A percentile compares a stretch with the other conserved stretches of the same genome.
phyloP scores from a whole-genome alignment of 1,139 yeast genomes.

The Magnusiomyces tetraspermus region DNA sequence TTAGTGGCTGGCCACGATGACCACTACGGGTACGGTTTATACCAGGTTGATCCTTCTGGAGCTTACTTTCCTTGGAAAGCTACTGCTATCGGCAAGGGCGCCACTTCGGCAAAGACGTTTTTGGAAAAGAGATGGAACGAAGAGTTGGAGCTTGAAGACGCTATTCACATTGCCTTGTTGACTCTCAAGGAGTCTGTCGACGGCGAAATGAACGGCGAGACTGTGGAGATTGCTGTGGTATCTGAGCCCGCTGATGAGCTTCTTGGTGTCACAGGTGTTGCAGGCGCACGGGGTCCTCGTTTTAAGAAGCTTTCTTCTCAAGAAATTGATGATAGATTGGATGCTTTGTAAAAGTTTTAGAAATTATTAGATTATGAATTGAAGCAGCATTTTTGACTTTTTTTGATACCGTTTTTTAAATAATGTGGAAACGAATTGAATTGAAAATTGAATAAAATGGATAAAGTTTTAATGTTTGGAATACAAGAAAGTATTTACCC shows the following conservation, averaged over 20 bases:
- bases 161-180: conserved; percentile 88
- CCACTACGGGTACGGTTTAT: conserved; percentile 68
- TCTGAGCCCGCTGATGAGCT: conserved; percentile 75
- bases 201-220: conserved; percentile 95
- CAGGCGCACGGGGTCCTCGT: conserved; percentile 69
- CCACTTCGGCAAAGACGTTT: conserved; percentile 90
- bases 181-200: conserved; percentile 95
- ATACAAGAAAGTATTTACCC: too few species aligned
- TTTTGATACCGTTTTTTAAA: too few species aligned
- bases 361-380: too few species aligned
- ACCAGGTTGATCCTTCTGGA: conserved; percentile 98
- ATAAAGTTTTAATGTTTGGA: too few species aligned
- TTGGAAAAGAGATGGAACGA: conserved; percentile 97
- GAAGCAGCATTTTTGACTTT: too few species aligned
- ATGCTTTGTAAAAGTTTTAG: conserved; percentile 54
- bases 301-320: conserved; percentile 76
- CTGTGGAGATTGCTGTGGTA: conserved; percentile 84
- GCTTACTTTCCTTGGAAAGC: conserved; percentile 99
- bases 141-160: conserved; percentile 93
- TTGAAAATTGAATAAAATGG: too few species aligned
- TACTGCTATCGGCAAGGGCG: conserved; percentile 94
- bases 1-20: conserved; percentile 93
- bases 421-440: too few species aligned
- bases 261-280: conserved; percentile 82
- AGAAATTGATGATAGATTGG: conserved; percentile 91